phyloP scores from a whole-genome alignment of 352 stramenopile genomes.

The Pythium apleroticum region DNA sequence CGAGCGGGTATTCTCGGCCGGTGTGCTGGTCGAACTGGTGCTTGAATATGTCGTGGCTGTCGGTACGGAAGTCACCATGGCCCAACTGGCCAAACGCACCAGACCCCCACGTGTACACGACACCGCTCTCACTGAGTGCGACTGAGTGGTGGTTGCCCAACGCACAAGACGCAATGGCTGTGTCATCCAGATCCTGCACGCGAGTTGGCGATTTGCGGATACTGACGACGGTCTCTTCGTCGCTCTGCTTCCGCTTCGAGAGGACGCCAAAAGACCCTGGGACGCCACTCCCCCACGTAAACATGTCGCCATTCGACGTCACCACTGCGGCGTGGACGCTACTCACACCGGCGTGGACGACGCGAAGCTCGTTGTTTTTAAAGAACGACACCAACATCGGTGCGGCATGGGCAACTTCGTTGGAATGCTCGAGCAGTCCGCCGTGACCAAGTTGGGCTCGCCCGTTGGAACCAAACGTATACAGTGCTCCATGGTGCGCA shows the following conservation, averaged over 20 bases:
- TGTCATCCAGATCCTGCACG: slow-evolving; percentile 70
- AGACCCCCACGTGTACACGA: slow-evolving; percentile 72
- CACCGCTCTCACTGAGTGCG: slow-evolving; percentile 52
- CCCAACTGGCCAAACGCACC: slow-evolving; percentile 69
- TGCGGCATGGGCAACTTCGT: slow-evolving; percentile 29
- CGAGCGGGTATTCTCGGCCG: slow-evolving; percentile 58
- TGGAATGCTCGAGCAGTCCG: slow-evolving; percentile 39
- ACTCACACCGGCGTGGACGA: slow-evolving; percentile 46
- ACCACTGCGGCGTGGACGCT: slow-evolving; percentile 60
- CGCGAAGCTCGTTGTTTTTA: slow-evolving; percentile 69
- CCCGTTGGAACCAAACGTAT: slow-evolving; percentile 64
- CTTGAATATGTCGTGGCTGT: slow-evolving; percentile 56
- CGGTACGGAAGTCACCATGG: slow-evolving; percentile 54
- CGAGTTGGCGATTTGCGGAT: slow-evolving; percentile 42
- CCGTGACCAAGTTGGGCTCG: slow-evolving; percentile 53
- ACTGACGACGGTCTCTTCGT: slow-evolving; percentile 3
- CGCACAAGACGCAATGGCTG: slow-evolving; percentile 41
- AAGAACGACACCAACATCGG: slow-evolving; percentile 59
- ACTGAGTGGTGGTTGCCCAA: slow-evolving; percentile 70
- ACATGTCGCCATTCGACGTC: slow-evolving; percentile 62
- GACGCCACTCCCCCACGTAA: slow-evolving; percentile 67
- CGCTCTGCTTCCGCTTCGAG: slow-evolving; percentile 3
- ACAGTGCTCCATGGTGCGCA: slow-evolving; percentile 65
- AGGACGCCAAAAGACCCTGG: slow-evolving; percentile 65
- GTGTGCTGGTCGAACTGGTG: slow-evolving; percentile 68